Evolutionary conservation across 2,329 filamentous ascomycete genomes (phyloP).

Genomic region (Nemania sp.): DNA sequence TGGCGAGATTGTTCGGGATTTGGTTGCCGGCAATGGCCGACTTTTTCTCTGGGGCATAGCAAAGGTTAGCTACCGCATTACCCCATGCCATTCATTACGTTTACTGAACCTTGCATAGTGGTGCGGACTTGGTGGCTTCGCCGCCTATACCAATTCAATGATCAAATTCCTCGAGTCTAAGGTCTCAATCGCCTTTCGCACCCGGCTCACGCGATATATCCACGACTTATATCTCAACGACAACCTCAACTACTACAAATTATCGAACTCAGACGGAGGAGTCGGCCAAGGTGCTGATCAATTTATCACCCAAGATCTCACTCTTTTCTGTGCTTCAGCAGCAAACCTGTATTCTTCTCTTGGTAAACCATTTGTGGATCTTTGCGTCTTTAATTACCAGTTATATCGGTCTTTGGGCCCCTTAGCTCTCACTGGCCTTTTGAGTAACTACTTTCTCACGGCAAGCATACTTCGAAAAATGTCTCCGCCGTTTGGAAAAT

Average conservation of each 20-base stretch:
- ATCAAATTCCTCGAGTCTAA: constrained; percentile 99
- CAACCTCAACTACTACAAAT: constrained; percentile 93
- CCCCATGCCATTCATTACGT: background rate
- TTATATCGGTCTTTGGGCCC: constrained; percentile 90
- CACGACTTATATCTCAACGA: constrained; percentile 96
- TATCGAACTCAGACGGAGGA: constrained; percentile 89
- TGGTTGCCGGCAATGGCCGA: constrained; percentile 92
- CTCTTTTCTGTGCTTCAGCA: constrained; percentile 89
- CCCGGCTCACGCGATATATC: constrained; percentile 90
- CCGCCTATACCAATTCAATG: constrained; percentile 97
- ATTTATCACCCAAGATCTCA: constrained; percentile 96
- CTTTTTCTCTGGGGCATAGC: constrained; percentile 84
- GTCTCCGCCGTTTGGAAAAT: constrained; percentile 93
- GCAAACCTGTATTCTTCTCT: constrained; percentile 93
- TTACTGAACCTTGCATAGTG: constrained; percentile 54
- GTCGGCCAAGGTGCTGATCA: constrained; percentile 92
- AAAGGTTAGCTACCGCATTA: constrained; percentile 57
- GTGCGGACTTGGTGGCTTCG: constrained; percentile 90
- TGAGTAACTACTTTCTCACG: constrained; percentile 93
- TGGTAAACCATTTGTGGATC: constrained; percentile 96
- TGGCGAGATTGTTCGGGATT: constrained; percentile 91
- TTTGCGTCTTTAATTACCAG: constrained; percentile 98
- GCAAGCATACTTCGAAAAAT: constrained; percentile 85
- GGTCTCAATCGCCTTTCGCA: constrained; percentile 97
- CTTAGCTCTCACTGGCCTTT: constrained; percentile 78